A percentile compares a stretch with the other conserved stretches of the same genome.
phyloP scores from a whole-genome alignment of 2,329 filamentous ascomycete genomes.

The Trichoderma breve region DNA sequence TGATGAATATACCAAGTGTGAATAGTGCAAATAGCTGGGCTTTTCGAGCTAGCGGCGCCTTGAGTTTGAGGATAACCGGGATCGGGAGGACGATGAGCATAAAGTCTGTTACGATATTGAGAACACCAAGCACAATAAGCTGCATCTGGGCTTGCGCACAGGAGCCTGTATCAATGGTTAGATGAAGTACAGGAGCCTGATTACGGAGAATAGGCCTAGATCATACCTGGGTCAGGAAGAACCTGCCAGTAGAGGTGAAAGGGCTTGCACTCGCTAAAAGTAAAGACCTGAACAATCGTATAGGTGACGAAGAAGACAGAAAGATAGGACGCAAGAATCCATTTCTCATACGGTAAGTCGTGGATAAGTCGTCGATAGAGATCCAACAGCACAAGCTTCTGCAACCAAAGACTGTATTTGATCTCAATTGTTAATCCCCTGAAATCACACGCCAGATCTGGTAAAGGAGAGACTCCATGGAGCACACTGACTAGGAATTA shows the following conservation, averaged over 20 bases:
- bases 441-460: not conserved
- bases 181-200: not conserved
- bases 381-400: constrained; percentile 31
- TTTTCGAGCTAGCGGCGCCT: constrained; percentile 32
- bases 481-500: constrained; percentile 35
- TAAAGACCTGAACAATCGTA: constrained; percentile 33
- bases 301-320: constrained; percentile 32
- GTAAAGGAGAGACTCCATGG: not conserved
- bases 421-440: not conserved
- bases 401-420: constrained; percentile 29
- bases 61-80: constrained; percentile 30
- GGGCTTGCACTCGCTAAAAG: constrained; percentile 41
- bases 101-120: constrained; percentile 36
- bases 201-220: not conserved
- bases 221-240: constrained; percentile 39
- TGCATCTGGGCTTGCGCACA: constrained; percentile 35
- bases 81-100: constrained; percentile 30
- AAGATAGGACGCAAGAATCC: constrained; percentile 29
- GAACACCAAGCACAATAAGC: constrained; percentile 33
- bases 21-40: constrained; percentile 35
- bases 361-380: constrained; percentile 28
- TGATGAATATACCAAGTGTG: constrained; percentile 40
- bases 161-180: constrained; percentile 20
- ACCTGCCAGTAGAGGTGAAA: constrained; percentile 58
- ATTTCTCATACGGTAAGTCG: constrained; percentile 27